Conservation (phyloP, 2,329 filamentous ascomycete species). For the Verticillium tricorpus region DNA sequence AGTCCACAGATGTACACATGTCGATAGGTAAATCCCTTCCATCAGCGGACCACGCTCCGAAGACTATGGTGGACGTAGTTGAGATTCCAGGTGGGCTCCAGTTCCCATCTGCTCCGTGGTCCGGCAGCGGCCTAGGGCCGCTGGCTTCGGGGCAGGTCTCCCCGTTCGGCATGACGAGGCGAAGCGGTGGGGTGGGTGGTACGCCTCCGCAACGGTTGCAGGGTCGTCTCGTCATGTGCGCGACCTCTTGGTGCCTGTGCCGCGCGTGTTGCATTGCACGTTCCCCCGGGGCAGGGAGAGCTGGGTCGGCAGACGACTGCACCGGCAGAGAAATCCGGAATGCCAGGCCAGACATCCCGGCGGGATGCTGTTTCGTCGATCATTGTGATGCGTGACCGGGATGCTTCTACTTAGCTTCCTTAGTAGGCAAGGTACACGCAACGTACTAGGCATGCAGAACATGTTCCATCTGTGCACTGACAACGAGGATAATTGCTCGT, state of each 20-base stretch:
- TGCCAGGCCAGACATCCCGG: not conserved
- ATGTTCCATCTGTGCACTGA: not conserved
- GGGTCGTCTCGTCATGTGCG: not conserved
- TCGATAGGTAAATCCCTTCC: not conserved
- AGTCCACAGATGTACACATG: not conserved
- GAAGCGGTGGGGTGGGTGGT: not conserved
- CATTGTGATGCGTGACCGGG: not conserved
- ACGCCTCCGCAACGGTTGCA: not conserved
- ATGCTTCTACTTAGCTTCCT: not conserved
- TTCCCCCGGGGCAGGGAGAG: not conserved
- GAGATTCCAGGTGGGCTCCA: not conserved
- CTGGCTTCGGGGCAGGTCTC: not conserved
- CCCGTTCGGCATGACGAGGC: not conserved
- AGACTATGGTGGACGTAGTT: not conserved
- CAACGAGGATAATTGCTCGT: not conserved
- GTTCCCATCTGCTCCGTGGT: not conserved
- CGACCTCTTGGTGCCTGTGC: not conserved
- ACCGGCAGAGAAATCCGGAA: not conserved
- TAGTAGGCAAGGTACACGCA: not conserved
- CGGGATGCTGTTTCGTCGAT: not conserved
- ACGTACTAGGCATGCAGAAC: not conserved
- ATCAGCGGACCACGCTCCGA: not conserved
- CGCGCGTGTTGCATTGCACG: not conserved
- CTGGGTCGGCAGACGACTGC: not conserved
- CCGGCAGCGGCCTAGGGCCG: not conserved